Conservation (phyloP, 176 grass and related monocot genomes). For the Ensete glaucum region DNA sequence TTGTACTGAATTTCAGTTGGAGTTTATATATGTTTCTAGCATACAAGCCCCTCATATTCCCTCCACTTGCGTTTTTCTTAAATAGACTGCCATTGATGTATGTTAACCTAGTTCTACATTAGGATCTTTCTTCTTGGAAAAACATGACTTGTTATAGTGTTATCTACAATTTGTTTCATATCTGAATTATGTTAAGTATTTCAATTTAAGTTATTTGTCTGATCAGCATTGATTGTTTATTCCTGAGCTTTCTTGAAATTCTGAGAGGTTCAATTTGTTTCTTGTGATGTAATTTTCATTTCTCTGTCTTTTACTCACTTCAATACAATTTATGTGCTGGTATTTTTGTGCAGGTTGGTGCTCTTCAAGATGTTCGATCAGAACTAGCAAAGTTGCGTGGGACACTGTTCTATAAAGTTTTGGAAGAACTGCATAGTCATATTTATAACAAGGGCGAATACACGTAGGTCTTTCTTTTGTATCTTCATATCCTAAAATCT, state of each 20-base stretch:
- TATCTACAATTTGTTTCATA: neutral
- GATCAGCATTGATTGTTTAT: neutral
- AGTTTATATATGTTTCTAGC: neutral
- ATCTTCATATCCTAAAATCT: conserved; percentile 12
- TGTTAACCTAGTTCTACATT: neutral
- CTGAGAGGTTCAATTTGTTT: neutral
- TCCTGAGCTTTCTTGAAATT: neutral
- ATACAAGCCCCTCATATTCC: too few relatives aligned
- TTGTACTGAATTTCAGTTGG: neutral
- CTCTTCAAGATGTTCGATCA: conserved; percentile 98
- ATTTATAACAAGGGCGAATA: conserved; percentile 87
- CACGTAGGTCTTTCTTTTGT: conserved; percentile 34
- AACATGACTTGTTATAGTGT: neutral
- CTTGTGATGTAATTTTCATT: neutral
- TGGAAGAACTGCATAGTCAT: conserved; percentile 90
- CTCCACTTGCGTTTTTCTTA: too few relatives aligned
- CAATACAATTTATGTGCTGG: conserved; percentile 2
- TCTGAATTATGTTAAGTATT: neutral
- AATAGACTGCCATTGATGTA: neutral
- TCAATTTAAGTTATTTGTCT: neutral
- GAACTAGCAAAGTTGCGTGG: conserved; percentile 87
- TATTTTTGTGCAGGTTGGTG: conserved; percentile 74
- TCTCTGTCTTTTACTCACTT: neutral
- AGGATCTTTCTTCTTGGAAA: neutral
- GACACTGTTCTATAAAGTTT: conserved; percentile 88